Evolutionary conservation across 139 green algal genomes (phyloP).

Genomic region (Astrephomene gubernaculifera): DNA sequence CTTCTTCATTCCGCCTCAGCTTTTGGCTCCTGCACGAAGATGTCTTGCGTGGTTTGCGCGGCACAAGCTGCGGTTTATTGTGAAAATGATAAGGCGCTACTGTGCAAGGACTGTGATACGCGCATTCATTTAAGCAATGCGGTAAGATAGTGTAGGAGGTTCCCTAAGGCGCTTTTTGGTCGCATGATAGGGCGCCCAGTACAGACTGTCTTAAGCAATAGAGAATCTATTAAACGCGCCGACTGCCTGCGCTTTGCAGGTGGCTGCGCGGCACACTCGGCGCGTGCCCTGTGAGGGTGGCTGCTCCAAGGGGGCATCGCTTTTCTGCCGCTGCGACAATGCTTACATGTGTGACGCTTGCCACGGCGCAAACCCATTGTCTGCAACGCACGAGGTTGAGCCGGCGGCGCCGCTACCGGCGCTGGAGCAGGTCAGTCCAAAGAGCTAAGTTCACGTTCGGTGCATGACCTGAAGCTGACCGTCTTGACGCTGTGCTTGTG

Average conservation of each 20-base stretch:
- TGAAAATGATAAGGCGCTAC: constrained; percentile 53
- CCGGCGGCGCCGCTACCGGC: neutral
- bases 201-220: too few relatives aligned
- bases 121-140: constrained; percentile 60
- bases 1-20: too few relatives aligned
- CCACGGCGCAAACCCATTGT: constrained; percentile 45
- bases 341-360: constrained; percentile 40
- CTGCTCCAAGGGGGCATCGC: neutral
- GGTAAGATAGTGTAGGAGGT: too few relatives aligned
- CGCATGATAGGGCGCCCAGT: too few relatives aligned
- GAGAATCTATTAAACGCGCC: too few relatives aligned
- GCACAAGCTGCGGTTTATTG: constrained; percentile 52
- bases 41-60: constrained; percentile 51
- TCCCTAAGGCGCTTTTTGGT: too few relatives aligned
- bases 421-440: neutral
- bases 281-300: constrained; percentile 24
- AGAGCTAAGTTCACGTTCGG: neutral
- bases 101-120: constrained; percentile 60
- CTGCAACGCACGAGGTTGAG: constrained; percentile 38
- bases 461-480: neutral
- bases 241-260: too few relatives aligned
- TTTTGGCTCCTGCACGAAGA: neutral
- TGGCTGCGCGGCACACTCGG: constrained; percentile 51
- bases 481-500: neutral
- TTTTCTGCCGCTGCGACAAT: constrained; percentile 43